Base-by-base conservation (phyloP, 352 stramenopile species). In the Phytophthora tubulina region DNA sequence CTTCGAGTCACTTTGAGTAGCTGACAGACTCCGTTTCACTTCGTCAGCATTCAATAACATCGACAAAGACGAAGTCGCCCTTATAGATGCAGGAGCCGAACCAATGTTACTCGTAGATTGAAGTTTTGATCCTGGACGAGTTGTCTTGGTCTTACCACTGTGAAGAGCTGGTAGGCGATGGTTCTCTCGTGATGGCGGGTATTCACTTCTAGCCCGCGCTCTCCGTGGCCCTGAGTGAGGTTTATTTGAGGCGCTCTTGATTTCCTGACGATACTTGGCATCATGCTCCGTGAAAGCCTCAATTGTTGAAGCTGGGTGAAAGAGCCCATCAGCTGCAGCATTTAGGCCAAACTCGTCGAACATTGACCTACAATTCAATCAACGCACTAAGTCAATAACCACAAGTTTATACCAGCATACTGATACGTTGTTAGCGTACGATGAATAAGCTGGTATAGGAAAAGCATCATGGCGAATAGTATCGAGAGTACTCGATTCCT, bases 271-370 rank as follows among this genome's bases (percentile, higher is more conserved):
- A 62, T 90, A 94, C 64, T 90, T 90, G n/a, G 80, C 80, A 59
- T 94, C 86, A 61, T 94, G 84, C 63, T 93, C 86, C 8, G 86
- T 80, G 53, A 95, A 95, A 10, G 88, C 88, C 42, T 91, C 82
- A 21, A 95, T 89, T 15, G 81, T 75, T 3, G 86, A 94, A 6
- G 85, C 88, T 6, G 88, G 88, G 51, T 95, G 88, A 54, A 94
- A 95, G 6, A 93, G 69, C 0, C 88, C 88, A 10, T 92, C 88
- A 7, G 85, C 86, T 6, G 86, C 86, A 13, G 86, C 86, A 30
- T 94, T 77, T 8, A 89, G 50, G 35, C 79, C 67, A 57, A 91
- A 90, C 21, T 79, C 70, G 10, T 88, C 79, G 50, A 93, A 90
- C 59, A 86, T 80, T 21, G 77, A 82, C 17, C 80, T 88, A 50